phyloP scores from a whole-genome alignment of 352 stramenopile genomes.

The Elongisporangium anandrum region DNA sequence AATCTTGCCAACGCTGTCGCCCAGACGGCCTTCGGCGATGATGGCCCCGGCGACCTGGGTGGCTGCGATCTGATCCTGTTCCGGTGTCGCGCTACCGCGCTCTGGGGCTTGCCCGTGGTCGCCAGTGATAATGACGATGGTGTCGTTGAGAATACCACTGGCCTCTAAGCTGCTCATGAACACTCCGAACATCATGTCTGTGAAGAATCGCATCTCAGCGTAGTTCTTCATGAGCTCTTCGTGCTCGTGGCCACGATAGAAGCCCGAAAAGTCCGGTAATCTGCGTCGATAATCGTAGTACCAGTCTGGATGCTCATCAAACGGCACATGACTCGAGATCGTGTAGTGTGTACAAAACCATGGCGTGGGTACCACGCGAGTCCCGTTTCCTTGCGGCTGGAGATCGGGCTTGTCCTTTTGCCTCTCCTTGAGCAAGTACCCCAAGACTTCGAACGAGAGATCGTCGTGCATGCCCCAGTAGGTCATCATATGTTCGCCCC shows the following conservation, averaged over 20 bases:
- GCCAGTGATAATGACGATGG: constrained; percentile 56
- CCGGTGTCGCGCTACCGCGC: constrained; percentile 31
- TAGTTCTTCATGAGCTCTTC: constrained; percentile 50
- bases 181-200: constrained; percentile 45
- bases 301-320: constrained; percentile 57
- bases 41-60: constrained; percentile 43
- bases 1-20: constrained; percentile 20
- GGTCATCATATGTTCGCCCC: constrained; percentile 52
- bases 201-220: constrained; percentile 62
- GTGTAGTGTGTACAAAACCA: constrained; percentile 69
- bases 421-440: constrained; percentile 28
- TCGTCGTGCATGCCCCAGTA: constrained; percentile 75
- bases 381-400: constrained; percentile 12
- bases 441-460: constrained; percentile 52
- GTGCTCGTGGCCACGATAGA: constrained; percentile 42
- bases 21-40: constrained; percentile 52
- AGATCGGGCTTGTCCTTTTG: constrained; percentile 5
- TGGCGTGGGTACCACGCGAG: constrained; percentile 6
- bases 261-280: constrained; percentile 30
- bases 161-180: constrained; percentile 56
- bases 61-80: constrained; percentile 41
- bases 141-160: constrained; percentile 56
- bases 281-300: constrained; percentile 35
- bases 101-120: constrained; percentile 64
- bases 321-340: constrained; percentile 69